Conservation (phyloP, 192 early-diverging fungal species). For the Umbelopsis sp. region DNA sequence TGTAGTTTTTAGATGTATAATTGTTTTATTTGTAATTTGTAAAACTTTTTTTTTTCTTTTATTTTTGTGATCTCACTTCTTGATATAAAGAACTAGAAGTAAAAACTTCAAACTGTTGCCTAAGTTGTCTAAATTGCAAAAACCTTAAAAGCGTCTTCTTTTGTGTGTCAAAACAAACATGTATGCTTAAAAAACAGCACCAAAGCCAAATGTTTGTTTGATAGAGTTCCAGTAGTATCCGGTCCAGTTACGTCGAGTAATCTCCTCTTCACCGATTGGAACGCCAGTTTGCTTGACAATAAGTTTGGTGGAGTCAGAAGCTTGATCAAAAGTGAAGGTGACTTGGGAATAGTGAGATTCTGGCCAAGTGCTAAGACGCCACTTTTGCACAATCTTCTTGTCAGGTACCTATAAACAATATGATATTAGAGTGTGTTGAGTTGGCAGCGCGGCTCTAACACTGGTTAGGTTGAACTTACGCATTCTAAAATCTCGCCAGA, state of each 20-base stretch:
- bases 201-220: conserved; percentile 80
- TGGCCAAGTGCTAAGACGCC: conserved; percentile 89
- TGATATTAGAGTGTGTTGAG: neutral
- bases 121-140: neutral
- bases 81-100: neutral
- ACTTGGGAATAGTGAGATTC: conserved; percentile 83
- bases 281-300: conserved; percentile 81
- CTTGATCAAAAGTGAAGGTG: conserved; percentile 73
- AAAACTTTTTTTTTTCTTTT: neutral
- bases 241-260: conserved; percentile 85
- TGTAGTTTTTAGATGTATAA: conserved; percentile 8
- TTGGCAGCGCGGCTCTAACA: neutral
- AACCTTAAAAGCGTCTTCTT: neutral
- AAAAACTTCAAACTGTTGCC: neutral
- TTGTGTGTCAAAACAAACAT: neutral
- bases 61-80: neutral
- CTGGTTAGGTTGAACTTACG: conserved; percentile 34
- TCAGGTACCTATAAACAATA: conserved; percentile 44
- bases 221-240: conserved; percentile 94
- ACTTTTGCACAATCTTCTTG: conserved; percentile 81
- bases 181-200: conserved; percentile 21
- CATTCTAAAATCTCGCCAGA: conserved; percentile 76
- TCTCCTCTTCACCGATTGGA: conserved; percentile 86
- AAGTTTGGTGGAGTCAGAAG: conserved; percentile 64
- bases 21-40: conserved; percentile 16